Conservation (phyloP, 345 rosid species). For the Lepidium africanum region DNA sequence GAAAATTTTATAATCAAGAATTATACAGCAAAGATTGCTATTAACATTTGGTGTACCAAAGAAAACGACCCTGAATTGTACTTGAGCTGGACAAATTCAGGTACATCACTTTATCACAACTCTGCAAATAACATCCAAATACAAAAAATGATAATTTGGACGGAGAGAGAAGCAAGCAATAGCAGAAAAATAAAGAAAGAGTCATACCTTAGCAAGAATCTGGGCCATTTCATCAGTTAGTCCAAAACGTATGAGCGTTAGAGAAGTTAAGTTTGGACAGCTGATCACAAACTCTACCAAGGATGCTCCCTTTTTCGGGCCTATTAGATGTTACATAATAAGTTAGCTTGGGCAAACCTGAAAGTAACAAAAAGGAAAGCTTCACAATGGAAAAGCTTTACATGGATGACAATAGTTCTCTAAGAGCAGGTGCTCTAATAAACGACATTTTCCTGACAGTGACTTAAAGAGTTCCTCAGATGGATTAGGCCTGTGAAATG, state of each 20-base stretch:
- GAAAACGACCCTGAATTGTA: conserved; percentile 63
- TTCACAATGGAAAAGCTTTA: conserved; percentile 19
- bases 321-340: conserved; percentile 47
- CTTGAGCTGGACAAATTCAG: conserved; percentile 70
- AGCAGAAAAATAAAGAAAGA: not conserved
- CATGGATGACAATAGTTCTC: conserved; percentile 60
- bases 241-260: conserved; percentile 69
- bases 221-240: conserved; percentile 54
- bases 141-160: not conserved
- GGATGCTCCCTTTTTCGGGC: conserved; percentile 53
- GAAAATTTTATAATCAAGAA: not conserved
- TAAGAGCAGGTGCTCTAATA: conserved; percentile 68
- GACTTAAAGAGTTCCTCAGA: conserved; percentile 54
- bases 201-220: conserved; percentile 56
- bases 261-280: conserved; percentile 59
- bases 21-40: not conserved
- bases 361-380: conserved; percentile 5
- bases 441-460: conserved; percentile 52
- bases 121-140: conserved; percentile 36
- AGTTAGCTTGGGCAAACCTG: conserved; percentile 17
- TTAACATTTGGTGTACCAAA: conserved; percentile 39
- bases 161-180: not conserved
- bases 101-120: conserved; percentile 52
- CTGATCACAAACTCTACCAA: conserved; percentile 62
- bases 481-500: conserved; percentile 50